Percentiles rank a stretch among this genome's conserved stretches.
These are phyloP conservation scores for Coniella vitis DNA, from an alignment of 2,329 filamentous ascomycete genomes.

Conservation along the genomic window DNA sequence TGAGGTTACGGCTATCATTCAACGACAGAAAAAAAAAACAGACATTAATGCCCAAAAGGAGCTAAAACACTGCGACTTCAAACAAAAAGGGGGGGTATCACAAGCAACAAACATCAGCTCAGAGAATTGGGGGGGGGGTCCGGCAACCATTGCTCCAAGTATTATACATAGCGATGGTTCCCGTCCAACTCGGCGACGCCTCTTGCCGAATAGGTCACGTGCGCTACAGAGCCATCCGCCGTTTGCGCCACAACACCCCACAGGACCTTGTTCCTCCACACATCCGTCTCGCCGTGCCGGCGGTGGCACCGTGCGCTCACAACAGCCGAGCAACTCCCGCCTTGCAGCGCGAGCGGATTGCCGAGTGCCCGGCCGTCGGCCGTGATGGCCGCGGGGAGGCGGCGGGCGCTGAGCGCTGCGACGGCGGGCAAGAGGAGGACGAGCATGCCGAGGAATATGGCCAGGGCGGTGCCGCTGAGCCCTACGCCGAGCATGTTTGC, in stretches of 20 bases:
- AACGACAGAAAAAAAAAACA: background rate
- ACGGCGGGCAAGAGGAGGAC: conserved; percentile 27
- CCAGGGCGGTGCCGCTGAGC: conserved; percentile 36
- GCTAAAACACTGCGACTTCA: no score
- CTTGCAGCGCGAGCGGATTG: conserved; percentile 42
- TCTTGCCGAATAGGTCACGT: conserved; percentile 38
- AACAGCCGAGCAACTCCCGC: conserved; percentile 46
- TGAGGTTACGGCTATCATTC: no score
- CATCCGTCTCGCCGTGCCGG: conserved; percentile 22
- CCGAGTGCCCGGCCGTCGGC: conserved; percentile 31
- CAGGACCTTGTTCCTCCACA: conserved; percentile 32
- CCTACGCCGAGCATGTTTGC: conserved; percentile 33
- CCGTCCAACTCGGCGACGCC: conserved; percentile 28
- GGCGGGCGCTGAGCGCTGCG: conserved; percentile 33
- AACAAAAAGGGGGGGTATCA: background rate
- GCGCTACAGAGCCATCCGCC: conserved; percentile 28
- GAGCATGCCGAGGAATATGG: conserved; percentile 35
- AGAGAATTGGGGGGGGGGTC: background rate
- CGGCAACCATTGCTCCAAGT: background rate
- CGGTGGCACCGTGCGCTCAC: conserved; percentile 43
- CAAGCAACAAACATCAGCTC: background rate
- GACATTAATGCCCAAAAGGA: no score
- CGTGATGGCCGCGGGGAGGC: conserved; percentile 28
- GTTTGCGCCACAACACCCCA: conserved; percentile 42
- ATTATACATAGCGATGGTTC: conserved; percentile 31